These are phyloP conservation scores for Fusarium sacchari DNA, from an alignment of 2,329 filamentous ascomycete species.

Conservation along the genomic window DNA sequence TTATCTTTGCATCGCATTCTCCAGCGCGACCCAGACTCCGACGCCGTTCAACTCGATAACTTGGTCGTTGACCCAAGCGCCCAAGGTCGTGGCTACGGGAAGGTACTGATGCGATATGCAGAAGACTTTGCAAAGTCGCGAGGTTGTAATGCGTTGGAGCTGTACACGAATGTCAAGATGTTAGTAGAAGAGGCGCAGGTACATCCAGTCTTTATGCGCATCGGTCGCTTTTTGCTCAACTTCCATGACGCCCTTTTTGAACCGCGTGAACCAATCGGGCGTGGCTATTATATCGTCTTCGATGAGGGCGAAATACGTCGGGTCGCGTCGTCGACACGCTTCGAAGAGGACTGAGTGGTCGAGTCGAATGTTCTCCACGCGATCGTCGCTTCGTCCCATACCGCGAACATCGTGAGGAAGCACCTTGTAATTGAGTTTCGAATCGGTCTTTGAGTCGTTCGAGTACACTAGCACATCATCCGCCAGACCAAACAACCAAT, in stretches of 20 bases:
- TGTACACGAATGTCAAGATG: constrained; percentile 51
- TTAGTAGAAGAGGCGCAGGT: constrained; percentile 53
- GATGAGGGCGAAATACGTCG: constrained; percentile 50
- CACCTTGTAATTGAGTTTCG: constrained; percentile 20
- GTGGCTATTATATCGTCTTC: constrained; percentile 52
- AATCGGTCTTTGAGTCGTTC: not conserved
- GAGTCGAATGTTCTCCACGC: constrained; percentile 48
- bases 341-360: constrained; percentile 50
- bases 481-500: constrained; percentile 47
- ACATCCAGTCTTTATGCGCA: constrained; percentile 46
- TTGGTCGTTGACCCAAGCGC: constrained; percentile 43
- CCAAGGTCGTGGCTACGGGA: constrained; percentile 48
- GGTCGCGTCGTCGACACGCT: constrained; percentile 42
- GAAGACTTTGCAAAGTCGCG: constrained; percentile 43
- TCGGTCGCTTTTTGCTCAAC: constrained; percentile 41
- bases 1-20: accelerated
- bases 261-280: constrained; percentile 47
- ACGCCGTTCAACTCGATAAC: constrained; percentile 44
- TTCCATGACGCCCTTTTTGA: constrained; percentile 42
- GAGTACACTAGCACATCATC: constrained; percentile 50
- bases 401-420: constrained; percentile 38
- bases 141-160: constrained; percentile 34
- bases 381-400: constrained; percentile 40
- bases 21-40: constrained; percentile 9
- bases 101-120: constrained; percentile 46